Conservation (phyloP, 2,329 filamentous ascomycete species). For the Phoma sp. region DNA sequence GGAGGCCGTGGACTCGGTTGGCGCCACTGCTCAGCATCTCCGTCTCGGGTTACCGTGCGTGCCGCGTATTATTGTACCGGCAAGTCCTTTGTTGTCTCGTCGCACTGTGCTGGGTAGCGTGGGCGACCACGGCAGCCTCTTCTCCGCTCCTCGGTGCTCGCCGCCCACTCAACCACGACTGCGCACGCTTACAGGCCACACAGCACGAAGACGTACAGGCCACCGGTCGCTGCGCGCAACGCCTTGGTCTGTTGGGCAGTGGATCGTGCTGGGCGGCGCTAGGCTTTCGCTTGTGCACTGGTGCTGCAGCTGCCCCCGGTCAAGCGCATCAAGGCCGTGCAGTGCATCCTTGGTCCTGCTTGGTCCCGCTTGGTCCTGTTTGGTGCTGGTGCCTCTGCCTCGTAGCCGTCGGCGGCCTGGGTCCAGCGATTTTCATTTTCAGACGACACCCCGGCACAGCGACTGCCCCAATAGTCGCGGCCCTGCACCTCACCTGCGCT, state of each 20-base stretch:
- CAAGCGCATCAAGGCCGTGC: constrained; percentile 14
- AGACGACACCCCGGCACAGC: constrained; percentile 35
- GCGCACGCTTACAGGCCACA: no score
- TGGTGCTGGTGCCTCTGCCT: constrained; percentile 3
- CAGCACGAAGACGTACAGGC: no score
- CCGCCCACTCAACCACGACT: no score
- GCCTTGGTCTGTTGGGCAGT: constrained; percentile 44
- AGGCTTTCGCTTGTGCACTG: constrained; percentile 38
- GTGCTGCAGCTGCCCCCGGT: constrained; percentile 25
- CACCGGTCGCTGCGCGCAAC: constrained; percentile 34
- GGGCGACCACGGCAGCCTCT: constrained; percentile 3
- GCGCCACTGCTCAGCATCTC: constrained; percentile 10
- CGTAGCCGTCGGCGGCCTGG: constrained; percentile 23
- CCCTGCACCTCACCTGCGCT: constrained; percentile 39
- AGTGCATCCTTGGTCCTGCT: constrained; percentile 18
- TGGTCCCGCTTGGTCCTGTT: no score
- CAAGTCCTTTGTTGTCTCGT: constrained; percentile 21
- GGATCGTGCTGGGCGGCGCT: constrained; percentile 34
- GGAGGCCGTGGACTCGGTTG: constrained; percentile 15
- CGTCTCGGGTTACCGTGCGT: constrained; percentile 14
- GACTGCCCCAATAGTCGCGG: constrained; percentile 41
- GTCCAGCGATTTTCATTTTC: constrained; percentile 38
- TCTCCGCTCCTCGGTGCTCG: no score
- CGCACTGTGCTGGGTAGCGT: background rate
- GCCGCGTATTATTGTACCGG: constrained; percentile 6